These are phyloP conservation scores for Ogataea siamensis DNA, from an alignment of 805 yeast species.

Conservation along the genomic window DNA sequence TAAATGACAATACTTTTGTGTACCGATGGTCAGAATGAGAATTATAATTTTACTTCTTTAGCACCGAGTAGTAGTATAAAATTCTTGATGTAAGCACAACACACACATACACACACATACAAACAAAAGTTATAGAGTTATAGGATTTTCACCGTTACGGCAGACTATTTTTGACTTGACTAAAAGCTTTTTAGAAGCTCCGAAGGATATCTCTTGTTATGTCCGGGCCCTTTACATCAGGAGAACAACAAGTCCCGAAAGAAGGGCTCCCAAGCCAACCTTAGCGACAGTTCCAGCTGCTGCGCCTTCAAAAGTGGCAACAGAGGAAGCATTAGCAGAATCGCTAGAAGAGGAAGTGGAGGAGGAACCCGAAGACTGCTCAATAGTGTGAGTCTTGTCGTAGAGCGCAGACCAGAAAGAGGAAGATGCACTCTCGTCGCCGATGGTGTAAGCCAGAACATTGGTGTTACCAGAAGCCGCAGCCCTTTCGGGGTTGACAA, in stretches of 20 bases:
- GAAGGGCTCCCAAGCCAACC: neutral
- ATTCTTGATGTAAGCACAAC: too few relatives aligned
- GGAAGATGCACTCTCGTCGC: neutral
- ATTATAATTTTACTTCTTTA: neutral
- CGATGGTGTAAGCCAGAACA: neutral
- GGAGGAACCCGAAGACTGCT: neutral
- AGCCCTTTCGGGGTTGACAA: neutral
- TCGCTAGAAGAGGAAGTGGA: neutral
- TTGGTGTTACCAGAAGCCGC: neutral
- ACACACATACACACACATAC: too few relatives aligned
- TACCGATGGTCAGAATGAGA: neutral
- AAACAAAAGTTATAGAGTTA: too few relatives aligned
- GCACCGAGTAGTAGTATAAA: too few relatives aligned
- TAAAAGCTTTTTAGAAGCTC: too few relatives aligned
- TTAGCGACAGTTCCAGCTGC: neutral
- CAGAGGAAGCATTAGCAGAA: neutral
- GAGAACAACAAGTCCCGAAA: neutral
- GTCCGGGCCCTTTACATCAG: too few relatives aligned
- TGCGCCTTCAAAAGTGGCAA: conserved; percentile 1
- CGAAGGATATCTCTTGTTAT: too few relatives aligned
- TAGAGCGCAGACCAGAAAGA: neutral
- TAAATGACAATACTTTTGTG: neutral
- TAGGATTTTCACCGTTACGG: too few relatives aligned
- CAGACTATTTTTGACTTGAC: too few relatives aligned
- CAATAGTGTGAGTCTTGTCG: neutral